Percentiles rank a stretch among this genome's conserved stretches.
These are phyloP conservation scores for Schizochytrium sp. DNA, from an alignment of 108 stramenopile genomes.

Conservation along the genomic window DNA sequence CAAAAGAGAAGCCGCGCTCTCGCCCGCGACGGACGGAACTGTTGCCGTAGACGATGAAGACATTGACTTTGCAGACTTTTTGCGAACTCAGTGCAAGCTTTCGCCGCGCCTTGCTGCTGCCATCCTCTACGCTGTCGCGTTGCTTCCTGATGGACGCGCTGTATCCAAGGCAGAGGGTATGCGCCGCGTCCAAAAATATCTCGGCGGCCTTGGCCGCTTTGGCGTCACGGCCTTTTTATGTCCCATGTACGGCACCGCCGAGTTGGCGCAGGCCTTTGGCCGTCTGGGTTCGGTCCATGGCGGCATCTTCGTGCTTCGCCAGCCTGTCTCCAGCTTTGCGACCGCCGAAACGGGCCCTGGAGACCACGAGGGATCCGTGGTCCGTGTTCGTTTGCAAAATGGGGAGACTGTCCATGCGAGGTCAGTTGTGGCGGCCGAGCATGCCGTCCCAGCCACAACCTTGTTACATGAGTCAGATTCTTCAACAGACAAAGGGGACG, in stretches of 20 bases:
- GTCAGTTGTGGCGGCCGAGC: not conserved
- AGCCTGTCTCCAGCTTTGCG: not conserved
- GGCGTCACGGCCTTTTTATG: constrained; percentile 20
- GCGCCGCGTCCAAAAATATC: not conserved
- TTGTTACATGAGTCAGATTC: no score
- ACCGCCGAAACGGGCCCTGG: not conserved
- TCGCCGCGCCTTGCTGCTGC: not conserved
- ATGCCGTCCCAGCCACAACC: not conserved
- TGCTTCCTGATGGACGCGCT: not conserved
- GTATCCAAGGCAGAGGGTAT: not conserved
- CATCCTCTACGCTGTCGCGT: constrained; percentile 21
- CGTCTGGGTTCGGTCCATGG: constrained; percentile 29
- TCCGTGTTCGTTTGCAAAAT: not conserved
- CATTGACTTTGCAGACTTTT: constrained; percentile 6
- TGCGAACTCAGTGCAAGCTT: not conserved
- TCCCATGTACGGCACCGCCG: constrained; percentile 24
- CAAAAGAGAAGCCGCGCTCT: constrained; percentile 34
- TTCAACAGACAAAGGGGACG: no score
- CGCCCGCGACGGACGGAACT: no score
- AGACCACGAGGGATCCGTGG: not conserved
- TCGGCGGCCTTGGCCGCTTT: constrained; percentile 28
- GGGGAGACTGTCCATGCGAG: not conserved
- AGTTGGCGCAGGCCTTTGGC: constrained; percentile 29
- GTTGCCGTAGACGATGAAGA: not conserved
- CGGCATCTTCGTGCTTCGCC: constrained; percentile 18